Conservation (phyloP, 208 protist genomes). For the Giardia duodenalis region DNA sequence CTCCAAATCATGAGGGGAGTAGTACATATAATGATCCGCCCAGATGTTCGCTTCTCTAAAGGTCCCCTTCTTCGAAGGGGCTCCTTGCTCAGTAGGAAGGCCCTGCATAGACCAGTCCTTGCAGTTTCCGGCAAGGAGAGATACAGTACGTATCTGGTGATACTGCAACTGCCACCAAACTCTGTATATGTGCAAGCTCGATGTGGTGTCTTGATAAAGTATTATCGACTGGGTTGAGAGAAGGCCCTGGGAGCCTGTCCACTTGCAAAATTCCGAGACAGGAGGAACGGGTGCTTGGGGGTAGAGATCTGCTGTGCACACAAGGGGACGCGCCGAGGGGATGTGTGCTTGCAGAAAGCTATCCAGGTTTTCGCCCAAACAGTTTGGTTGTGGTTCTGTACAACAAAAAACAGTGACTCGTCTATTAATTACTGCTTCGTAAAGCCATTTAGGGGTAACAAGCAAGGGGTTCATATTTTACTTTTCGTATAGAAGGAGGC, state of each 20-base stretch:
- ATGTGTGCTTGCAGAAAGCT: not conserved
- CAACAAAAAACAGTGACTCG: not conserved
- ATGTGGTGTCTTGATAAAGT: not conserved
- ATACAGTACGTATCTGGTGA: not conserved
- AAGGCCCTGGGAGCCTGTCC: not conserved
- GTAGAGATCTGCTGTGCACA: not conserved
- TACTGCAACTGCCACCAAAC: not conserved
- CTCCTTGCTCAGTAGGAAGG: not conserved
- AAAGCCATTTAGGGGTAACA: not conserved
- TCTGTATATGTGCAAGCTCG: not conserved
- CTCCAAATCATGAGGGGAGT: not conserved
- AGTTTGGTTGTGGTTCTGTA: not conserved
- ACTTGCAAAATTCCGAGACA: not conserved
- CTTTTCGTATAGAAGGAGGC: too few relatives aligned
- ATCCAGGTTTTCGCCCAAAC: not conserved
- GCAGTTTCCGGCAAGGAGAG: not conserved
- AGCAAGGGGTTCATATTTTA: constrained; percentile 1
- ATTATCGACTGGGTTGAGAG: not conserved
- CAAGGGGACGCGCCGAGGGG: not conserved
- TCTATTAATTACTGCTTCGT: not conserved
- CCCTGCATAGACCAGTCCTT: not conserved
- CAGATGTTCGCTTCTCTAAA: not conserved
- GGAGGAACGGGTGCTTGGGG: not conserved
- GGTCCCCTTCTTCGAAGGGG: not conserved
- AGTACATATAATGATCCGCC: not conserved